Base-by-base conservation (phyloP, 2,329 filamentous ascomycete genomes). In the Fusarium sp. region DNA sequence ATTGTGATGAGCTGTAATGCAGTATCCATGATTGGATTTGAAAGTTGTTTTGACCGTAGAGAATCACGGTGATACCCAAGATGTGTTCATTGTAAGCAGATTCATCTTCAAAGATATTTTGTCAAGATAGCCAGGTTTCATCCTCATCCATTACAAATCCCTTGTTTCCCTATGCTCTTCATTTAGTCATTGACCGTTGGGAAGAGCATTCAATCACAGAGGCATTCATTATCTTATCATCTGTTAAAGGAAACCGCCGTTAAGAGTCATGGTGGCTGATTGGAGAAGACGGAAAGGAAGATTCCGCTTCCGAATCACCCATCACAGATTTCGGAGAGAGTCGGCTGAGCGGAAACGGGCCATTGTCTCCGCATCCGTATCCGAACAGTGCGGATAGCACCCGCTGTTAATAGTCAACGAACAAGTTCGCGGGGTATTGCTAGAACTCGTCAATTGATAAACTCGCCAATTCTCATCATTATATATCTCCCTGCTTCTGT, bases 361-460 rank as follows among this genome's bases (percentile, higher is more conserved):
- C 29, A 19, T 11, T 10, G 1, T 23, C 29, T 46, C 29, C 29
- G 8, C 6, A 12, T 35, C 48, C 48, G 29, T 35, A 51, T 35
- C 48, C 48, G 48, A 35, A 51, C 48, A 51, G 48, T 51, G 48
- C 48, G 29, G 12, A 35, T 51, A 33, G 8, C 29, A 11, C 45
- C 1, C 5, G 10, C 7, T 10, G 21, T 23, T 1, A 4, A 16
- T 14, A 31, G 21, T 4, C 29, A 18, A 12, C 15, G 10, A 48
- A 6, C 16, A 19, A 35, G 11, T 35, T 4, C 7, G 46, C 29
- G 49, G 49, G 33, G 49, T n/a, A n/a, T 16, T 2, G n/a, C 0
- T 8, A 18, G 0, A 33, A 11, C 16, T 49, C 10, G 5, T 14
- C 2, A 8, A 33, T 14, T 23, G 1, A 10, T 4, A 7, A 5